These are phyloP conservation scores for Spergularia marina DNA, from an alignment of 148 eudicot genomes.

Conservation along the genomic window DNA sequence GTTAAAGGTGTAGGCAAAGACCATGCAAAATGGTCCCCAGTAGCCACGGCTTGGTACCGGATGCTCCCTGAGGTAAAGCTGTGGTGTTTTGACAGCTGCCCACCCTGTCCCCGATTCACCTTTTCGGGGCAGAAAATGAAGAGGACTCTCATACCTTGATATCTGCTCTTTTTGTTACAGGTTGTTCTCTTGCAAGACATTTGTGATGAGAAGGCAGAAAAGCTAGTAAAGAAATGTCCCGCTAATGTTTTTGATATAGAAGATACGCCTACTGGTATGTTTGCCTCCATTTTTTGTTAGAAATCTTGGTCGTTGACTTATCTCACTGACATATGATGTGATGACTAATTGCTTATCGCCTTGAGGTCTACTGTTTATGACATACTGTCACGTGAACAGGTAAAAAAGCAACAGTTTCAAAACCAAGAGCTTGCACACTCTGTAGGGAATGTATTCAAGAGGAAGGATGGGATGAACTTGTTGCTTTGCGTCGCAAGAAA, in stretches of 20 bases:
- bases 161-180: slow-evolving; percentile 32
- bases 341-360: neutral
- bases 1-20: slow-evolving; percentile 87
- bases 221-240: slow-evolving; percentile 68
- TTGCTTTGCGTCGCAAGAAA: slow-evolving; percentile 71
- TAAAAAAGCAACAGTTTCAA: slow-evolving; percentile 58
- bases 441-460: slow-evolving; percentile 87
- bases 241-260: slow-evolving; percentile 79
- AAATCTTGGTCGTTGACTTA: neutral
- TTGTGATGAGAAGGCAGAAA: slow-evolving; percentile 52
- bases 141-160: slow-evolving; percentile 1
- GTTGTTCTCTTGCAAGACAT: slow-evolving; percentile 74
- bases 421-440: slow-evolving; percentile 81
- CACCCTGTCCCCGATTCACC: neutral
- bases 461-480: slow-evolving; percentile 69
- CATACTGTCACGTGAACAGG: slow-evolving; percentile 35
- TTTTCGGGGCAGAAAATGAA: neutral
- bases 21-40: slow-evolving; percentile 98
- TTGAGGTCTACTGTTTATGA: neutral
- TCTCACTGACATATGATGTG: neutral
- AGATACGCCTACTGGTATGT: slow-evolving; percentile 65
- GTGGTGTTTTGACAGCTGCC: neutral
- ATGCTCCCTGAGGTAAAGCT: slow-evolving; percentile 88
- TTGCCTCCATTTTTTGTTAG: neutral
- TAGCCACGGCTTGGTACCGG: slow-evolving; percentile 97